Conservation (phyloP, 2,329 filamentous ascomycete genomes). For the Trichothecium roseum region DNA sequence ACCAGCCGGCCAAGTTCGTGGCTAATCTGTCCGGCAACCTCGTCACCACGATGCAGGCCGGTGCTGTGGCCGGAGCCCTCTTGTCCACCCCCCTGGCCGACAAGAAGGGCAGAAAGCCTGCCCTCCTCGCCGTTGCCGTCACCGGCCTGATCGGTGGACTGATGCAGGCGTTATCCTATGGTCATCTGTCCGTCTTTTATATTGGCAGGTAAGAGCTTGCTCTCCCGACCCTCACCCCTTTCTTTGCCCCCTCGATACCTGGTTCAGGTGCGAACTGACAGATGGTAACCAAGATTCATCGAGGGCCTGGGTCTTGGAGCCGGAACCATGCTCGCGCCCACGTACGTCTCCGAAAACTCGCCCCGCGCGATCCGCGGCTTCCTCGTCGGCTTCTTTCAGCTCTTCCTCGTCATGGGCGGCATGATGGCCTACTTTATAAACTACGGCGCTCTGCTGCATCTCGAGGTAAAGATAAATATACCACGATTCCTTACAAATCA, state of each 20-base stretch:
- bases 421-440: constrained; percentile 45
- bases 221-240: too few species aligned
- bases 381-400: constrained; percentile 49
- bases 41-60: constrained; percentile 17
- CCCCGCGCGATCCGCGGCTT: constrained; percentile 49
- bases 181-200: constrained; percentile 16
- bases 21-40: constrained; percentile 15
- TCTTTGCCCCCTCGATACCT: too few species aligned
- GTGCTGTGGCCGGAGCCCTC: constrained; percentile 14
- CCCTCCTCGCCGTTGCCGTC: constrained; percentile 15
- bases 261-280: background rate
- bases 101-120: constrained; percentile 18
- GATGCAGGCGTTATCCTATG: constrained; percentile 20
- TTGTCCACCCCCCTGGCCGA: constrained; percentile 15
- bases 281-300: constrained; percentile 25
- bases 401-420: constrained; percentile 42
- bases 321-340: constrained; percentile 46
- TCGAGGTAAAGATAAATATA: constrained; percentile 7
- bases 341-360: constrained; percentile 51
- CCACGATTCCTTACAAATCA: too few species aligned
- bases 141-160: constrained; percentile 19
- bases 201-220: constrained; percentile 12
- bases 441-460: constrained; percentile 35
- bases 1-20: constrained; percentile 3
- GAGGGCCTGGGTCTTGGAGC: constrained; percentile 41